Base-by-base conservation (phyloP, 768 basidiomycete species). In the Leccinellum luteum region DNA sequence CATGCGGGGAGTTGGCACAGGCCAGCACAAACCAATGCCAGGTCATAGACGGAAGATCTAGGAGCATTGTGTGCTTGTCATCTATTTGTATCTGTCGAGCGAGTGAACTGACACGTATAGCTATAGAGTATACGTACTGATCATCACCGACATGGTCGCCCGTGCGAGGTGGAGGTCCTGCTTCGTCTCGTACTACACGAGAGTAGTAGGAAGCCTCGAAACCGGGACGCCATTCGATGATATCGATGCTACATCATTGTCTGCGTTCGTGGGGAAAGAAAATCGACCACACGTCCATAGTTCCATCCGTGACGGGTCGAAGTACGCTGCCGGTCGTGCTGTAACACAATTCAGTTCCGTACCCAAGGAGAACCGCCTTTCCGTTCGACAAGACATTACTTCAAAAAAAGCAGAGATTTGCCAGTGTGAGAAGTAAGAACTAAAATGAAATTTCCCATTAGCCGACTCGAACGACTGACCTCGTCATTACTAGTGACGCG, bases 141-240 rank as follows among this genome's bases (percentile, higher is more conserved):
- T 87, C 88, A 64, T 90, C 89, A 3, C 88, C 90, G 0, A 85
- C 88, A 58, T 90, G 90, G 0, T 88, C 89, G 7, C 90, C 79
- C n/a, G 90, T 83, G 0, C 17, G 81, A 80, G 13, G 84, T 72
- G 73, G 2, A 94, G 72, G 63, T 94, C 92, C 64, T 85, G 76
- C 66, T 89, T 86, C 8, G 89, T 92, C 59, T 87, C 85, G 34
- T 78, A 75, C n/a, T 41, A 41, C 13, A 89, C 81, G 8, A 89
- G 76, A 43, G 86, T 75, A 2, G 87, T 75, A 2, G 87, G 86
- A 6, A 89, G 77, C 47, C 75, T 81, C 2, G 86, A 86, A 2
- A 88, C 78, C 0, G 86, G 86, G 0, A 90, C 86, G 52, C 78
- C 81, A 47, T 27, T 30, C 41, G n/a, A 52, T 31, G 5, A 21